phyloP scores from a whole-genome alignment of 768 basidiomycete species.

The Trametes cingulata region DNA sequence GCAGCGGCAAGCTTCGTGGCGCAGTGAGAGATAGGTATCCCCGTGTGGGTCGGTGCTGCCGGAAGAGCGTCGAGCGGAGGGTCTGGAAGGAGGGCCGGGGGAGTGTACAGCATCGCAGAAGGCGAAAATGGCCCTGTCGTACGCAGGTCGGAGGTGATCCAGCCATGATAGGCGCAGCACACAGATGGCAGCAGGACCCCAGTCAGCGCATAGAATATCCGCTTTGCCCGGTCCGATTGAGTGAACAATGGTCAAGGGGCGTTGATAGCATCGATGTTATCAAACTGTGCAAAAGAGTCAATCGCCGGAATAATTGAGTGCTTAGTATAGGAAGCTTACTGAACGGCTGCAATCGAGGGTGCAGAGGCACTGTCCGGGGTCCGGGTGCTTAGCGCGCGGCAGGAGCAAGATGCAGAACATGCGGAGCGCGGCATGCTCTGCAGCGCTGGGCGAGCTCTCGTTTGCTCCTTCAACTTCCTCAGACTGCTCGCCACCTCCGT shows the following conservation, averaged over 20 bases:
- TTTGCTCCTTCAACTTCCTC: conserved; percentile 12
- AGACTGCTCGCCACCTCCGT: neutral
- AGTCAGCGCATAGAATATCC: neutral
- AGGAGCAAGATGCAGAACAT: conserved; percentile 12
- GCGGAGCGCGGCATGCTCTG: conserved; percentile 14
- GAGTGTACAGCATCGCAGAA: conserved; percentile 17
- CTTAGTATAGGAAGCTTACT: neutral
- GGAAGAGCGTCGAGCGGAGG: neutral
- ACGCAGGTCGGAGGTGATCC: conserved; percentile 12
- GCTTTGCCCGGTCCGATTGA: conserved; percentile 5
- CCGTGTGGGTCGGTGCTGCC: neutral
- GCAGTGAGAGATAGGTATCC: neutral
- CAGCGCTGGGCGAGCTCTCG: conserved; percentile 14
- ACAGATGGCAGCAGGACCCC: neutral
- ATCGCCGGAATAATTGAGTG: no score
- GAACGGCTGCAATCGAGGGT: neutral
- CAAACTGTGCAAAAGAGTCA: no score
- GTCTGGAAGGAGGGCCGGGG: conserved; percentile 6
- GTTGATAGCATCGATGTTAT: neutral
- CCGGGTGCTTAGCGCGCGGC: neutral
- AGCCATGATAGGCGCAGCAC: conserved; percentile 6
- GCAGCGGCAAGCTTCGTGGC: conserved; percentile 2
- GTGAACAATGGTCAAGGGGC: neutral
- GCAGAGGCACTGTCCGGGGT: conserved; percentile 7
- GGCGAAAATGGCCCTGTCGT: conserved; percentile 9